These are phyloP conservation scores for Teratosphaeriaceae sp. DNA, from an alignment of 2,329 filamentous ascomycete genomes.

Conservation along the genomic window DNA sequence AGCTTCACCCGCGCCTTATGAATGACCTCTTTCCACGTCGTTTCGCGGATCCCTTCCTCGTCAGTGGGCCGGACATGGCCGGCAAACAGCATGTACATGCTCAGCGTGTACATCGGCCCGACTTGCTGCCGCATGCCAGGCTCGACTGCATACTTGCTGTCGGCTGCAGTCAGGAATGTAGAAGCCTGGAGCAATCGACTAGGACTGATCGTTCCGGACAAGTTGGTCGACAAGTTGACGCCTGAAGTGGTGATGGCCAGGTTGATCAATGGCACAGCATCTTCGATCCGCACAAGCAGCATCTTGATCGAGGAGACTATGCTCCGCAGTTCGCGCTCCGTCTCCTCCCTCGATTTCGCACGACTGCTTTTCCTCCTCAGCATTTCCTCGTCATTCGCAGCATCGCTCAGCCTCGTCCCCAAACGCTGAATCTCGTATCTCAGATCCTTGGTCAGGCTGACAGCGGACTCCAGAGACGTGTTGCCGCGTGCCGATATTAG, in stretches of 20 bases:
- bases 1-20: slow-evolving; percentile 86
- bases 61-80: slow-evolving; percentile 60
- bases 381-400: slow-evolving; percentile 57
- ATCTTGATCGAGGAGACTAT: slow-evolving; percentile 71
- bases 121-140: slow-evolving; percentile 66
- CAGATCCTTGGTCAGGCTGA: slow-evolving; percentile 73
- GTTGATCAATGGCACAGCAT: slow-evolving; percentile 85
- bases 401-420: slow-evolving; percentile 65
- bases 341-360: slow-evolving; percentile 47
- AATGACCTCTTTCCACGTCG: slow-evolving; percentile 93
- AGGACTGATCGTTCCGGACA: slow-evolving; percentile 79
- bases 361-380: slow-evolving; percentile 38
- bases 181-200: slow-evolving; percentile 89
- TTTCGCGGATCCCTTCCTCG: slow-evolving; percentile 53
- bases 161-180: slow-evolving; percentile 79
- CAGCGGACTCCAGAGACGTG: slow-evolving; percentile 75
- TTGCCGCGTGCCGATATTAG: slow-evolving; percentile 75
- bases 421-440: slow-evolving; percentile 77
- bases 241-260: slow-evolving; percentile 92
- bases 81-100: slow-evolving; percentile 90
- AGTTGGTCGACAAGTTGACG: slow-evolving; percentile 70
- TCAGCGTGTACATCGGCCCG: slow-evolving; percentile 78
- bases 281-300: slow-evolving; percentile 73
- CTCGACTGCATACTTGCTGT: slow-evolving; percentile 69
- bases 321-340: slow-evolving; percentile 57